phyloP scores from a whole-genome alignment of 805 yeast species.

The Metschnikowia colocasiae region DNA sequence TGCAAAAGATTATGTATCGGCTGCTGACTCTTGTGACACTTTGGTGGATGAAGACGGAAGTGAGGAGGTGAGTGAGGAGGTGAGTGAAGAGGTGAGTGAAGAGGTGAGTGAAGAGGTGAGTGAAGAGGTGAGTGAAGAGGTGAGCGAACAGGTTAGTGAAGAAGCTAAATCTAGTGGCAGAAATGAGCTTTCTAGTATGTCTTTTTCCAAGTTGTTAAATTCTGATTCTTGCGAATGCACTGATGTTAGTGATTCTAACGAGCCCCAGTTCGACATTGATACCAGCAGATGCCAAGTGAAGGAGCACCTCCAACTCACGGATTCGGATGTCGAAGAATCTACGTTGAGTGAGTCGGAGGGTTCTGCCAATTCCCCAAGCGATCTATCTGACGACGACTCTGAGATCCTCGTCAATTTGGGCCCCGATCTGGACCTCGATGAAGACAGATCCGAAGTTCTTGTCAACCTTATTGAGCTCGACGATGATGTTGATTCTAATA shows the following conservation, averaged over 20 bases:
- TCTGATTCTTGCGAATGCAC: constrained; percentile 3
- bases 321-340: background rate
- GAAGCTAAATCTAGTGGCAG: background rate
- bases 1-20: background rate
- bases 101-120: background rate
- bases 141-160: background rate
- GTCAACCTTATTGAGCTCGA: background rate
- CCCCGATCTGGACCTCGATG: background rate
- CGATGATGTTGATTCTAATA: background rate
- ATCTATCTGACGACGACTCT: background rate
- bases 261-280: background rate
- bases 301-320: background rate
- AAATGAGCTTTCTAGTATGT: background rate
- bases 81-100: background rate
- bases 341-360: background rate
- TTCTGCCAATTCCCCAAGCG: background rate
- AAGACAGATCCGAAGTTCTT: background rate
- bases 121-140: background rate
- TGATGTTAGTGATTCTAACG: background rate
- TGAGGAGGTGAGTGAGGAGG: background rate
- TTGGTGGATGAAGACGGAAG: background rate
- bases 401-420: constrained; percentile 1
- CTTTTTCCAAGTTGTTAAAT: background rate
- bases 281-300: background rate
- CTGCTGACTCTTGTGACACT: background rate